These are phyloP conservation scores for Cryptococcus deneoformans DNA, from an alignment of 1,284 basidiomycete genomes.

Conservation along the genomic window DNA sequence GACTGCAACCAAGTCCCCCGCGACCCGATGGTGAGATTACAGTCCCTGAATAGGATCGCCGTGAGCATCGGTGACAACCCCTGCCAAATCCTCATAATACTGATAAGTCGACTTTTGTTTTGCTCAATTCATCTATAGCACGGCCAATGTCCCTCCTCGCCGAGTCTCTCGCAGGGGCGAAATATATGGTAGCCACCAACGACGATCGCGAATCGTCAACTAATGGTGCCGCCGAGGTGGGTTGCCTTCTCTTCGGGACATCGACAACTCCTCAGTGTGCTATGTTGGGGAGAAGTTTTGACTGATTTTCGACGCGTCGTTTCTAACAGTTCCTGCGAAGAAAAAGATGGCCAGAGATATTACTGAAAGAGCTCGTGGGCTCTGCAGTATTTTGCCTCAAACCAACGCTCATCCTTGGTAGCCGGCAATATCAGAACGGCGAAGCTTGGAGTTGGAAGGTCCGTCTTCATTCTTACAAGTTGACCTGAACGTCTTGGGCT, in stretches of 20 bases:
- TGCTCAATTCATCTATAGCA: no score
- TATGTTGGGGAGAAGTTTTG: background rate
- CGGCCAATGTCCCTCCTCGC: conserved; percentile 14
- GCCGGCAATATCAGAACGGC: conserved; percentile 1
- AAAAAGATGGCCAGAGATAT: conserved; percentile 46
- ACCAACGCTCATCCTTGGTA: conserved; percentile 13
- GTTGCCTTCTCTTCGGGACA: background rate
- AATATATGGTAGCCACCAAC: conserved; percentile 15
- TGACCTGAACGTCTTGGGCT: background rate
- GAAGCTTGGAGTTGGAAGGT: conserved; percentile 33
- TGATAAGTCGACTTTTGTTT: no score
- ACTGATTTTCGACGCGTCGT: background rate
- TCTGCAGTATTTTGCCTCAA: conserved; percentile 43
- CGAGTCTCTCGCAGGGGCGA: conserved; percentile 16
- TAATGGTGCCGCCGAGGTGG: conserved; percentile 17
- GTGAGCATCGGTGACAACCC: no score
- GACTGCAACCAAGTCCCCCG: no score
- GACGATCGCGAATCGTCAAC: conserved; percentile 18
- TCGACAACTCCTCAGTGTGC: background rate
- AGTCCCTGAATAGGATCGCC: no score
- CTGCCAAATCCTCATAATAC: no score
- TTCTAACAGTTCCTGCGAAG: conserved; percentile 39
- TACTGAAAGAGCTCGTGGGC: conserved; percentile 44
- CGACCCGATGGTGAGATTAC: no score
- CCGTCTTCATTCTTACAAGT: conserved; percentile 2